Percentiles rank a stretch among this genome's conserved stretches.
Conservation (phyloP, 495 filamentous ascomycete species). For the Neurospora sp. region DNA sequence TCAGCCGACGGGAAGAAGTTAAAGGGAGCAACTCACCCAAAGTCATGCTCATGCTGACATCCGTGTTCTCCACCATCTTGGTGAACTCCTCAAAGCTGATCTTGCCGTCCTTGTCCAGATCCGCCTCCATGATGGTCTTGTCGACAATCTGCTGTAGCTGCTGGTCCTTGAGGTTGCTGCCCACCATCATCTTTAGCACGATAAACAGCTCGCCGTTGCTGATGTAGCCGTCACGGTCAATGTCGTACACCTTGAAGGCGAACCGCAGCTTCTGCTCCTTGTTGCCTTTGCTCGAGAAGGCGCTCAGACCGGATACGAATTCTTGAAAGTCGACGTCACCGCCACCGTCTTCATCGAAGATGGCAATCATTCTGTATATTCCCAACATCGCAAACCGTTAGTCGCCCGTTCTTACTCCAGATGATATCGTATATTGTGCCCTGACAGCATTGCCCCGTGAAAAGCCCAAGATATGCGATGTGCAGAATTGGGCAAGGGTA, state of each 20-base stretch:
- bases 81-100: slow-evolving; percentile 99
- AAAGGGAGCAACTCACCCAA: slow-evolving; percentile 52
- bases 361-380: slow-evolving; percentile 80
- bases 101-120: slow-evolving; percentile 90
- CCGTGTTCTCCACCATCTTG: slow-evolving; percentile 97
- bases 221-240: slow-evolving; percentile 97
- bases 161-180: slow-evolving; percentile 97
- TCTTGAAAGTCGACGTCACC: slow-evolving; percentile 99
- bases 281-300: slow-evolving; percentile 95
- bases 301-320: slow-evolving; percentile 90
- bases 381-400: neutral
- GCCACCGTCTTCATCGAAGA: slow-evolving; percentile 98
- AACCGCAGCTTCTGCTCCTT: slow-evolving; percentile 98
- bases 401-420: neutral
- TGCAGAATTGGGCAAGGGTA: neutral
- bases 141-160: slow-evolving; percentile 98
- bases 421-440: neutral
- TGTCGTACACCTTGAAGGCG: slow-evolving; percentile 99
- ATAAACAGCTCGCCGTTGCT: slow-evolving; percentile 99
- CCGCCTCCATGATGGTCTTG: slow-evolving; percentile 99
- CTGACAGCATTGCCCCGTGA: neutral
- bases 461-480: neutral
- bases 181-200: slow-evolving; percentile 99
- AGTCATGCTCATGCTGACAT: slow-evolving; percentile 97
- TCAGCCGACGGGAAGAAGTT: neutral